phyloP scores from a whole-genome alignment of 345 rosid genomes.

The Euphorbia lathyris region DNA sequence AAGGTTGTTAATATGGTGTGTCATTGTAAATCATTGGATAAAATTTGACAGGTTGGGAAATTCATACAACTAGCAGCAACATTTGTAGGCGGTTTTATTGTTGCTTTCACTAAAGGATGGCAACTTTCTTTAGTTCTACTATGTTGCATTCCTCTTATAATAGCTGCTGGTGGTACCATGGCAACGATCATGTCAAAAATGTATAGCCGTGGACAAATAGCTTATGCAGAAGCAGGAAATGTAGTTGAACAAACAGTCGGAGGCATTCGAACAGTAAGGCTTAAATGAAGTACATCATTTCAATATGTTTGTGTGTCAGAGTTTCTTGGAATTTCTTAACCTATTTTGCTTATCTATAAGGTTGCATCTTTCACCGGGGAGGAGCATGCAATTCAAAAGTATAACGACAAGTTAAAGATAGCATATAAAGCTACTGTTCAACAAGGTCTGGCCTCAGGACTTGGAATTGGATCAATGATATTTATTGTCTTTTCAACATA shows the following conservation, averaged over 20 bases:
- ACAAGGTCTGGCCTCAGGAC: constrained; percentile 75
- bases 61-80: constrained; percentile 57
- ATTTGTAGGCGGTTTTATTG: constrained; percentile 59
- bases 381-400: constrained; percentile 60
- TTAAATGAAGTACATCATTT: background rate
- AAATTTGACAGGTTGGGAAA: constrained; percentile 67
- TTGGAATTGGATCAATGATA: constrained; percentile 56
- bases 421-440: constrained; percentile 51
- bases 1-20: too few species aligned
- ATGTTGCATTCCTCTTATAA: constrained; percentile 60
- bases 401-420: constrained; percentile 48
- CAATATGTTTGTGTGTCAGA: background rate
- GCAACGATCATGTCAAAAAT: constrained; percentile 54
- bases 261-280: constrained; percentile 73
- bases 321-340: background rate
- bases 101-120: constrained; percentile 67
- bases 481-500: constrained; percentile 47
- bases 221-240: constrained; percentile 83
- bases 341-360: constrained; percentile 27
- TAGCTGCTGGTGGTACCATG: constrained; percentile 52
- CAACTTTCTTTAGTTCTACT: constrained; percentile 48
- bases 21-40: too few species aligned
- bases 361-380: constrained; percentile 91
- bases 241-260: constrained; percentile 86
- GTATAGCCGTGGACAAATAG: constrained; percentile 72